Percentiles rank a stretch among this genome's conserved stretches.
Evolutionary conservation across 2,329 filamentous ascomycete genomes (phyloP).

Genomic region (Cladophialophora bantiana): DNA sequence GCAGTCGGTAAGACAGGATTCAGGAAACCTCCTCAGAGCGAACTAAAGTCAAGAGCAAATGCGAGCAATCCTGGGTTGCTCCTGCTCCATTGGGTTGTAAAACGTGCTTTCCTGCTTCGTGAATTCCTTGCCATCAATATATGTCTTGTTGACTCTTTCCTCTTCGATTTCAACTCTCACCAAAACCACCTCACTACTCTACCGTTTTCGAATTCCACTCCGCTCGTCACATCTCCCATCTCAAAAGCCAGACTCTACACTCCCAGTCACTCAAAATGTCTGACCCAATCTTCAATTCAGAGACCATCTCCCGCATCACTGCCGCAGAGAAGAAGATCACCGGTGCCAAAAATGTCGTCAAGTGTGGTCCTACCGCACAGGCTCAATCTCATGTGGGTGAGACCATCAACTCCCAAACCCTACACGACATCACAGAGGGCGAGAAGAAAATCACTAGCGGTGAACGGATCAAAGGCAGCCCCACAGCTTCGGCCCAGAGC

Average conservation of each 20-base stretch:
- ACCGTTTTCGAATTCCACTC: background rate
- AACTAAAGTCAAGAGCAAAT: background rate
- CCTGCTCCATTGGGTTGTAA: background rate
- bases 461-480: conserved; percentile 30
- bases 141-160: background rate
- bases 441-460: conserved; percentile 49
- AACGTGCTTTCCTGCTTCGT: background rate
- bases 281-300: conserved; percentile 20
- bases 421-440: conserved; percentile 52
- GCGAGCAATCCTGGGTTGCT: background rate
- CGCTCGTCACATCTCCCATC: background rate
- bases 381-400: conserved; percentile 50
- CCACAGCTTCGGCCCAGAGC: conserved; percentile 14
- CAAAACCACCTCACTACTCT: background rate
- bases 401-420: conserved; percentile 44
- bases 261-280: conserved; percentile 7
- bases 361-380: conserved; percentile 51
- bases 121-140: background rate
- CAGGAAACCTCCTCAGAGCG: background rate
- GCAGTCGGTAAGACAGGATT: background rate
- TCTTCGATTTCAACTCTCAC: background rate
- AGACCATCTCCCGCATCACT: conserved; percentile 51
- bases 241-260: background rate
- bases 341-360: conserved; percentile 44
- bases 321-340: conserved; percentile 50